A percentile compares a stretch with the other conserved stretches of the same genome.
These are phyloP conservation scores for Tuber indicum DNA, from an alignment of 495 filamentous ascomycete genomes.

Conservation along the genomic window DNA sequence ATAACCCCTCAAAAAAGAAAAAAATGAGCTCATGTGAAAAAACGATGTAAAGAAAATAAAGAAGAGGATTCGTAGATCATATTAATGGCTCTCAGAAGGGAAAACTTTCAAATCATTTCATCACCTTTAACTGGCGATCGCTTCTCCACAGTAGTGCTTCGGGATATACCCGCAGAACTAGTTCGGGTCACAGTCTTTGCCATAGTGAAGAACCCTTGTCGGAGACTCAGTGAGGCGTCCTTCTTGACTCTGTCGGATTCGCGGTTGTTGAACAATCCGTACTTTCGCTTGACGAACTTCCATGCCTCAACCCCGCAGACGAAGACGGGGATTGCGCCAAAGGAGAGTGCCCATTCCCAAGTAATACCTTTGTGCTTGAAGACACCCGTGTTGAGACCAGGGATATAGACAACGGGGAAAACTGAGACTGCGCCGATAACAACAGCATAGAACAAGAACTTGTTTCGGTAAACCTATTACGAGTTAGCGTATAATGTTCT, in stretches of 20 bases:
- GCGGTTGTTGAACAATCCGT: slow-evolving; percentile 40
- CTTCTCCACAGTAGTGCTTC: slow-evolving; percentile 40
- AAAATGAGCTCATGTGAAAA: neutral
- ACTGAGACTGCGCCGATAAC: slow-evolving; percentile 59
- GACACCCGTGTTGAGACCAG: slow-evolving; percentile 57
- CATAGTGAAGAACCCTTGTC: slow-evolving; percentile 45
- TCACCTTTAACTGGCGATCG: slow-evolving; percentile 19
- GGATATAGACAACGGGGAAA: slow-evolving; percentile 66
- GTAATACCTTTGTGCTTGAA: slow-evolving; percentile 63
- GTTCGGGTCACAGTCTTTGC: slow-evolving; percentile 41
- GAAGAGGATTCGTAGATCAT: slow-evolving; percentile 6
- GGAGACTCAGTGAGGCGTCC: slow-evolving; percentile 41
- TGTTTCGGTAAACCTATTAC: slow-evolving; percentile 53
- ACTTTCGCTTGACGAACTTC: slow-evolving; percentile 55
- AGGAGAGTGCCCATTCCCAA: slow-evolving; percentile 61
- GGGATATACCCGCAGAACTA: slow-evolving; percentile 22
- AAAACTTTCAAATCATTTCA: slow-evolving; percentile 30
- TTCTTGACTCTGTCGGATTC: slow-evolving; percentile 41
- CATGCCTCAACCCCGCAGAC: slow-evolving; percentile 56
- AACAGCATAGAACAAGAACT: slow-evolving; percentile 65
- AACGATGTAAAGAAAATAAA: neutral
- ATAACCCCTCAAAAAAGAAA: neutral
- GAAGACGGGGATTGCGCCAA: slow-evolving; percentile 54
- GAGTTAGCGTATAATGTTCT: slow-evolving; percentile 8
- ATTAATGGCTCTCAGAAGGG: neutral